These are phyloP conservation scores for Globisporangium solare DNA, from an alignment of 352 stramenopile species.

Conservation along the genomic window DNA sequence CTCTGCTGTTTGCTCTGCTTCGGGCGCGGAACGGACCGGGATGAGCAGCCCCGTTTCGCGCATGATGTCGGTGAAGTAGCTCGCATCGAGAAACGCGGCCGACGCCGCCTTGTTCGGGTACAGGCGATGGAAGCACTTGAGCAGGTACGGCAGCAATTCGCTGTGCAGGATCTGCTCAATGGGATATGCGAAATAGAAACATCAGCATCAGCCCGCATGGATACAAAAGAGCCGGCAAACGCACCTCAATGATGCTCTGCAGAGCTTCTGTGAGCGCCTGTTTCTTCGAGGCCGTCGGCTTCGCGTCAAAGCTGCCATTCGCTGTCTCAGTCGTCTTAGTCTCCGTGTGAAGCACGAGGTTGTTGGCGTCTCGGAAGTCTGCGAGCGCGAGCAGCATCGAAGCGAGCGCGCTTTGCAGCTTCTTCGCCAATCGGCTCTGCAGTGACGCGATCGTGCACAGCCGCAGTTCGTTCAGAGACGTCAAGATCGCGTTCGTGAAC, in stretches of 20 bases:
- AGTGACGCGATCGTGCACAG: slow-evolving; percentile 67
- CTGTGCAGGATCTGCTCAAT: slow-evolving; percentile 36
- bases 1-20: background rate
- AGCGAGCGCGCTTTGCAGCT: slow-evolving; percentile 47
- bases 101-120: slow-evolving; percentile 36
- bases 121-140: slow-evolving; percentile 69
- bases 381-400: slow-evolving; percentile 46
- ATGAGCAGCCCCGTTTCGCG: slow-evolving; percentile 13
- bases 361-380: slow-evolving; percentile 55
- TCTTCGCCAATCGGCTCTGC: slow-evolving; percentile 45
- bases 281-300: slow-evolving; percentile 17
- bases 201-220: background rate
- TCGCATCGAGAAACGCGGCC: slow-evolving; percentile 13
- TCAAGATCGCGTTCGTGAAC: slow-evolving; percentile 78
- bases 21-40: slow-evolving; percentile 1
- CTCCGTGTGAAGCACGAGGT: slow-evolving; percentile 22
- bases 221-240: background rate
- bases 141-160: slow-evolving; percentile 61
- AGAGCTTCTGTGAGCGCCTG: slow-evolving; percentile 33
- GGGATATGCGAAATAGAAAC: background rate
- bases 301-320: slow-evolving; percentile 1
- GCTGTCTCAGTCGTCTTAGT: background rate
- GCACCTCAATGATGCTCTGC: slow-evolving; percentile 54
- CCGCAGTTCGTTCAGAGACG: slow-evolving; percentile 82
- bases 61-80: slow-evolving; percentile 44